phyloP scores from a whole-genome alignment of 2,329 filamentous ascomycete species.

The Helminthosporium solani region DNA sequence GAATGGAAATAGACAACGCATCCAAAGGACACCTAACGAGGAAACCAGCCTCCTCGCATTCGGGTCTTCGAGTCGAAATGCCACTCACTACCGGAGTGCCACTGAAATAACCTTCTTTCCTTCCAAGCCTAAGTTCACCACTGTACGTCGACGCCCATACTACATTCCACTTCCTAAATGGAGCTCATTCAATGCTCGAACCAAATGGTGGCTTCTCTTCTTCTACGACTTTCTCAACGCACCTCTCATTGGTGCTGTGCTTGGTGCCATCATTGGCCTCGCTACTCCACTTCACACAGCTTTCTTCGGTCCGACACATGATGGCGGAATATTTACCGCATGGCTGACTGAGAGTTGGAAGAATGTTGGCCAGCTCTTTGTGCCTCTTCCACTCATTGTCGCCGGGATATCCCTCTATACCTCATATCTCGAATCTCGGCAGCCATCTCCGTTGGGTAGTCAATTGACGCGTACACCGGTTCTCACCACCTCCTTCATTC shows the following conservation, averaged over 20 bases:
- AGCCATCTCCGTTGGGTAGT: neutral
- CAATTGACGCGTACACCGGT: conserved; percentile 9
- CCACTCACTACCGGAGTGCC: conserved; percentile 12
- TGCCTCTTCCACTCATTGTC: conserved; percentile 31
- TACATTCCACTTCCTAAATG: conserved; percentile 26
- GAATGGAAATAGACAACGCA: neutral
- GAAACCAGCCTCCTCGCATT: conserved; percentile 14
- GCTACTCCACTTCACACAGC: conserved; percentile 23
- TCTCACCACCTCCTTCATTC: conserved; percentile 26
- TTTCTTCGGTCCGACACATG: conserved; percentile 27
- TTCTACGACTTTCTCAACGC: conserved; percentile 37
- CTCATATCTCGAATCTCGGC: conserved; percentile 21
- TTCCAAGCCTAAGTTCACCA: conserved; percentile 27
- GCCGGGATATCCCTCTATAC: conserved; percentile 32
- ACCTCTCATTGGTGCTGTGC: conserved; percentile 27
- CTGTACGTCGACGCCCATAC: conserved; percentile 22
- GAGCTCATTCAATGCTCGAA: conserved; percentile 23
- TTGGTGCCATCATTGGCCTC: conserved; percentile 31
- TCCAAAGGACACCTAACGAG: conserved; percentile 10
- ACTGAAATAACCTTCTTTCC: conserved; percentile 34
- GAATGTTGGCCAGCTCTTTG: conserved; percentile 28
- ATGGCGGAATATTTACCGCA: conserved; percentile 31
- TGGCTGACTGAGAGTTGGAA: conserved; percentile 34
- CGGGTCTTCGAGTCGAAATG: neutral
- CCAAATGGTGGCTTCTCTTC: conserved; percentile 33